Evolutionary conservation across 1,284 basidiomycete genomes (phyloP).

Genomic region (Fistulinella cinereoalba): DNA sequence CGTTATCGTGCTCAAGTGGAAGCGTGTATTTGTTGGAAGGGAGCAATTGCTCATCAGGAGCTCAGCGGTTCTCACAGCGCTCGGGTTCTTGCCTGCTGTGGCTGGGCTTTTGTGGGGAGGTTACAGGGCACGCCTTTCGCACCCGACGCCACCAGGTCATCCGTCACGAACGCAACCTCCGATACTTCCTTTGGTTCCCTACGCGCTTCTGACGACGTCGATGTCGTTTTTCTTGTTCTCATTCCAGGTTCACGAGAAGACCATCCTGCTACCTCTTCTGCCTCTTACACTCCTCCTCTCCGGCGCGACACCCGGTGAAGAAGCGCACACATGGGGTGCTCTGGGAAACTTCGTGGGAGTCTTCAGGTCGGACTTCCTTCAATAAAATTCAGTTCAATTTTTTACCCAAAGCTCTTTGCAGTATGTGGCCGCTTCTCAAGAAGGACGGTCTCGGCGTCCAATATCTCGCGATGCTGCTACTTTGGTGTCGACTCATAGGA

Average conservation of each 20-base stretch:
- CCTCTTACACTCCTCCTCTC: slow-evolving; percentile 81
- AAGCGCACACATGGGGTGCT: slow-evolving; percentile 75
- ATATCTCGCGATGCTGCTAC: slow-evolving; percentile 60
- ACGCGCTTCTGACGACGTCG: slow-evolving; percentile 68
- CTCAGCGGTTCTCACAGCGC: slow-evolving; percentile 55
- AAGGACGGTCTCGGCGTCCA: slow-evolving; percentile 77
- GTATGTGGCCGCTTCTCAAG: slow-evolving; percentile 88
- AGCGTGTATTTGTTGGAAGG: slow-evolving; percentile 44
- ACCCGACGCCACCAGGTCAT: slow-evolving; percentile 10
- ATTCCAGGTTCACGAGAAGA: slow-evolving; percentile 95
- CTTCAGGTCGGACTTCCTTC: slow-evolving; percentile 65
- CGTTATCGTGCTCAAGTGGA: slow-evolving; percentile 78
- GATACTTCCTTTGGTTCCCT: slow-evolving; percentile 62
- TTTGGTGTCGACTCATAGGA: slow-evolving; percentile 86
- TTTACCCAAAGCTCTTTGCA: slow-evolving; percentile 30
- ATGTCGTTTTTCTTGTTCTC: slow-evolving; percentile 94
- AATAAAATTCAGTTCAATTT: neutral
- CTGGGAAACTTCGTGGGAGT: slow-evolving; percentile 84
- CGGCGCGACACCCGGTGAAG: slow-evolving; percentile 55
- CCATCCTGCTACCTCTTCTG: slow-evolving; percentile 83
- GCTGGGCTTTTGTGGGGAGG: slow-evolving; percentile 51
- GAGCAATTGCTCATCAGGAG: slow-evolving; percentile 50
- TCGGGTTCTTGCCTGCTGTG: slow-evolving; percentile 65
- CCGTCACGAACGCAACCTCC: slow-evolving; percentile 36
- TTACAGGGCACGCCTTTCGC: slow-evolving; percentile 36